Evolutionary conservation across 345 rosid species (phyloP).

Genomic region (Triadica sebifera): DNA sequence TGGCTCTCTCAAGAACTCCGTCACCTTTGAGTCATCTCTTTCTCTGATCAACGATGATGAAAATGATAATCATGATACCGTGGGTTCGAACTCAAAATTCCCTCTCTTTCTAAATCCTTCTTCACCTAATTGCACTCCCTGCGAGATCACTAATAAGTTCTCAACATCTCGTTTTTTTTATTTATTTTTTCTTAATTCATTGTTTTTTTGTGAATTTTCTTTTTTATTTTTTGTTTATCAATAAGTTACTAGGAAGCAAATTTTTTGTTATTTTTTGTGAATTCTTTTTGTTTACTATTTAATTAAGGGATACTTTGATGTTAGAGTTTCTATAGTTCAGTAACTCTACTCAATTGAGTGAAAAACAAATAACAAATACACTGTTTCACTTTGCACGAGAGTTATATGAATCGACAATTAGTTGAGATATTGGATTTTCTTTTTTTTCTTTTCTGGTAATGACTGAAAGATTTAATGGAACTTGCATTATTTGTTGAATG

Average conservation of each 20-base stretch:
- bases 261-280: neutral
- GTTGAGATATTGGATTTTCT: too few species aligned
- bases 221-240: neutral
- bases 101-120: constrained; percentile 54
- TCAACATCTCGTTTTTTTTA: neutral
- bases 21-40: constrained; percentile 60
- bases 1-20: constrained; percentile 48
- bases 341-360: neutral
- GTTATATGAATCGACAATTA: neutral
- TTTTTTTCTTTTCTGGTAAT: too few species aligned
- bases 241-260: neutral
- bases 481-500: too few species aligned
- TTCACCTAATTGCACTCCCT: constrained; percentile 44
- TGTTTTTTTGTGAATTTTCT: neutral
- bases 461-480: too few species aligned
- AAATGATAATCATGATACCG: constrained; percentile 23
- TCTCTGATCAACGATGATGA: constrained; percentile 21
- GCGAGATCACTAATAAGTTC: constrained; percentile 66
- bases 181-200: neutral
- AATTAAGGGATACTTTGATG: neutral
- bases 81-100: constrained; percentile 25
- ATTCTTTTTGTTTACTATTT: neutral
- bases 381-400: too few species aligned
- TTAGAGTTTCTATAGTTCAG: neutral
- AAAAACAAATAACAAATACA: neutral